A percentile compares a stretch with the other conserved stretches of the same genome.
Conservation (phyloP, 495 filamentous ascomycete species). For the Hyaloscypha hepaticicola region DNA sequence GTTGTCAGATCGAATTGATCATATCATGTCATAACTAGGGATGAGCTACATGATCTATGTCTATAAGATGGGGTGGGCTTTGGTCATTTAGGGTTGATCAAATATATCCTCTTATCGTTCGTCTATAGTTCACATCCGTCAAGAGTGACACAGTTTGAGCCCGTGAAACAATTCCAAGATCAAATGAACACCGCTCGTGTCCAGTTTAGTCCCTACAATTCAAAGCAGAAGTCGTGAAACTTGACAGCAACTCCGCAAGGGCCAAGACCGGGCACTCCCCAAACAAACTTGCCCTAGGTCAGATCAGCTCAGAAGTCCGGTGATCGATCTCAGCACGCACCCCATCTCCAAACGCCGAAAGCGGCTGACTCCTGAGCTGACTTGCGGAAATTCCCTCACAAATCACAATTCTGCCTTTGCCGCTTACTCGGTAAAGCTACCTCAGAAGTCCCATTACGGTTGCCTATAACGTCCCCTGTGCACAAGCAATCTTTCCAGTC, state of each 20-base stretch:
- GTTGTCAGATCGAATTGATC: conserved; percentile 26
- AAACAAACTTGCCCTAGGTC: not conserved
- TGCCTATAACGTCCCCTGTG: not conserved
- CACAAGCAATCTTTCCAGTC: not conserved
- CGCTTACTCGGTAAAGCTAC: not conserved
- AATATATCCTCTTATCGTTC: conserved; percentile 17
- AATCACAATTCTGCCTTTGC: not conserved
- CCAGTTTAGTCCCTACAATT: not conserved
- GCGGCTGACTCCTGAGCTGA: conserved; percentile 7
- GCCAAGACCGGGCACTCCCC: not conserved
- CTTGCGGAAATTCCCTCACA: not conserved
- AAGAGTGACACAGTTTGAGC: not conserved
- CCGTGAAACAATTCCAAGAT: not conserved
- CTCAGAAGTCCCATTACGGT: not conserved
- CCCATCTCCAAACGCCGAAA: conserved; percentile 4
- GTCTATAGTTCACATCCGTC: not conserved
- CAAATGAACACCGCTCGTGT: not conserved
- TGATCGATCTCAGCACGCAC: not conserved
- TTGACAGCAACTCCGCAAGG: no score
- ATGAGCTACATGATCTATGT: conserved; percentile 32
- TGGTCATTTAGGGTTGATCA: conserved; percentile 20
- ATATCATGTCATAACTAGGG: conserved; percentile 32
- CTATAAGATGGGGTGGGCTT: conserved; percentile 21
- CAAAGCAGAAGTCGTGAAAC: not conserved
- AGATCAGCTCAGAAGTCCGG: not conserved